A percentile compares a stretch with the other conserved stretches of the same genome.
Evolutionary conservation across 1,284 basidiomycete species (phyloP).

Genomic region (Schizophyllum commune): DNA sequence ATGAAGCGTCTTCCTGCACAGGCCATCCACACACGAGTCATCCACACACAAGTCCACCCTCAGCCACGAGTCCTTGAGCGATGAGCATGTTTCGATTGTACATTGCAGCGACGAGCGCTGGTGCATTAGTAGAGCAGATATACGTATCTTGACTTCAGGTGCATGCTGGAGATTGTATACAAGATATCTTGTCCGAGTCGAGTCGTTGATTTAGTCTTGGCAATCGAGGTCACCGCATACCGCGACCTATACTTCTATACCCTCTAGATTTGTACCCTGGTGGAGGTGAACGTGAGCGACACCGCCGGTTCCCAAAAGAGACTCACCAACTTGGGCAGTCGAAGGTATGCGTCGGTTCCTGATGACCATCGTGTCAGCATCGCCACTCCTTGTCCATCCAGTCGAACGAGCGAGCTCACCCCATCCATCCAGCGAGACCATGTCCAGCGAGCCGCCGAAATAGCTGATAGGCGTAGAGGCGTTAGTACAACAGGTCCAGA

Average conservation of each 20-base stretch:
- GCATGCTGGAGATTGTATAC: too few species aligned
- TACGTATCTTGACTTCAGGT: too few species aligned
- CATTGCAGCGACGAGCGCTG: too few species aligned
- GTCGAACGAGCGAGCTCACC: constrained; percentile 35
- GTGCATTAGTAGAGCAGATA: too few species aligned
- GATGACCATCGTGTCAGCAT: not conserved
- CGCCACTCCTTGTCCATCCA: not conserved
- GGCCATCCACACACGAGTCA: too few species aligned
- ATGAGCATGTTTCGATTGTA: too few species aligned
- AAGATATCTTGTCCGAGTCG: too few species aligned
- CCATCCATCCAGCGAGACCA: constrained; percentile 81
- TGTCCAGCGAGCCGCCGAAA: constrained; percentile 74
- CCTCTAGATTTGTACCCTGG: constrained; percentile 78
- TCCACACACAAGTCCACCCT: too few species aligned
- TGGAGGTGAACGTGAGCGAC: not conserved
- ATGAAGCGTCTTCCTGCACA: too few species aligned
- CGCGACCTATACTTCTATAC: constrained; percentile 55
- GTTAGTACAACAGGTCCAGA: not conserved
- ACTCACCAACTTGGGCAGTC: constrained; percentile 74
- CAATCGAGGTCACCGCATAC: too few species aligned
- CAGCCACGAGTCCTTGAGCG: too few species aligned
- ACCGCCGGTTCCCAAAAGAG: not conserved
- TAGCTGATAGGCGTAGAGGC: constrained; percentile 36
- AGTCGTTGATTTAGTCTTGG: too few species aligned
- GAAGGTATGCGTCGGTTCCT: constrained; percentile 79